Conservation (phyloP, 164 flowering plant genomes). For the Chimonanthus salicifolius region DNA sequence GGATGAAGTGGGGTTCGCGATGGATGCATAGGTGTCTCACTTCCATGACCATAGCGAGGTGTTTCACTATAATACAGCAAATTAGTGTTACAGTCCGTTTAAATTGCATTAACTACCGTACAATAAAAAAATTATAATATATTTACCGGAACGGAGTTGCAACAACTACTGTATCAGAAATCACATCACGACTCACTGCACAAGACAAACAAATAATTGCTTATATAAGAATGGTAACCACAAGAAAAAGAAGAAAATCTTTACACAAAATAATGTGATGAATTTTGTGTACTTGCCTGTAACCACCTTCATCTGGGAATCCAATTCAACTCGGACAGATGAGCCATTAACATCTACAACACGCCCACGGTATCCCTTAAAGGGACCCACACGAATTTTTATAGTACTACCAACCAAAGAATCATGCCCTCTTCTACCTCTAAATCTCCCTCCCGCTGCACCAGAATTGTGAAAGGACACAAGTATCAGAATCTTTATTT, state of each 20-base stretch:
- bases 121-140: background rate
- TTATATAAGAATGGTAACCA: background rate
- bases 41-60: conserved; percentile 67
- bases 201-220: conserved; percentile 2
- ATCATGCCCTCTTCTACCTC: conserved; percentile 92
- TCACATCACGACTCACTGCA: conserved; percentile 73
- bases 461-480: background rate
- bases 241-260: background rate
- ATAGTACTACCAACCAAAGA: conserved; percentile 61
- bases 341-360: conserved; percentile 67
- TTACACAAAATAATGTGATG: no score
- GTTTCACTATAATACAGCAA: conserved; percentile 39
- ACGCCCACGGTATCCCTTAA: conserved; percentile 91
- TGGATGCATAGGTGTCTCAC: conserved; percentile 97
- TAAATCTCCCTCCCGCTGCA: conserved; percentile 67
- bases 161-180: conserved; percentile 62
- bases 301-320: conserved; percentile 89
- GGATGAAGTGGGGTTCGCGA: conserved; percentile 92
- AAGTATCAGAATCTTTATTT: background rate
- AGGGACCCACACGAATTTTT: conserved; percentile 76
- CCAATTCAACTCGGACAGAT: conserved; percentile 77
- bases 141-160: conserved; percentile 67
- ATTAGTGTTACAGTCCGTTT: background rate
- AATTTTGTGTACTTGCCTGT: conserved; percentile 53
- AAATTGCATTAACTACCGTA: background rate